phyloP scores from a whole-genome alignment of 805 yeast species.

The Myxozyma kluyveri region DNA sequence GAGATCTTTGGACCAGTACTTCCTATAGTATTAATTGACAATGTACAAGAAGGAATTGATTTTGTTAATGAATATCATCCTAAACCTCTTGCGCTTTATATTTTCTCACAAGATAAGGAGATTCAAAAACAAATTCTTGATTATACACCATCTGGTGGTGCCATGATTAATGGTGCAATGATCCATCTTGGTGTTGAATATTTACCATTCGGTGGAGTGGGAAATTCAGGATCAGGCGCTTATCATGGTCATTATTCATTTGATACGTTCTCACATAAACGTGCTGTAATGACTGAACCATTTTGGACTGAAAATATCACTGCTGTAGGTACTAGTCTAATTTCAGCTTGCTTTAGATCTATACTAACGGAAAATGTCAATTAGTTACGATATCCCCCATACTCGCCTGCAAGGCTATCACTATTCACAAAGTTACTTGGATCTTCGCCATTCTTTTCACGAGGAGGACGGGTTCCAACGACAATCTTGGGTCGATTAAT shows the following conservation, averaged over 20 bases:
- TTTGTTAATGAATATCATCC: conserved; percentile 48
- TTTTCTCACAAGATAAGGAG: conserved; percentile 50
- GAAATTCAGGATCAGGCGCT: conserved; percentile 75
- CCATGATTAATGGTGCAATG: conserved; percentile 66
- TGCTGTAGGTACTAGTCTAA: conserved; percentile 60
- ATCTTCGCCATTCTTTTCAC: conserved; percentile 16
- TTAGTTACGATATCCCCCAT: conserved; percentile 24
- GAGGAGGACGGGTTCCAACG: conserved; percentile 22
- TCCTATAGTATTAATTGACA: conserved; percentile 61
- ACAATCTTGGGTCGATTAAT: conserved; percentile 3
- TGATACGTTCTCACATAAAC: conserved; percentile 71
- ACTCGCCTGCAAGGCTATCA: conserved; percentile 5
- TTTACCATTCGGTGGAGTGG: conserved; percentile 91
- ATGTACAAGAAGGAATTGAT: conserved; percentile 47
- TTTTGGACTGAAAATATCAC: conserved; percentile 60
- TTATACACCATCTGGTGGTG: conserved; percentile 68
- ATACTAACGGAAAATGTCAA: neutral
- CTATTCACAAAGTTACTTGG: neutral
- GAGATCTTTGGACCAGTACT: conserved; percentile 86
- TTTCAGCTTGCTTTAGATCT: neutral
- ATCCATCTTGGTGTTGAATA: conserved; percentile 64
- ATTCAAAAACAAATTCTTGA: conserved; percentile 52
- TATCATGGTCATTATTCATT: conserved; percentile 76
- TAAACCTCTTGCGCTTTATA: conserved; percentile 78
- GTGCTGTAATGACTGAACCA: conserved; percentile 64